phyloP scores from a whole-genome alignment of 495 filamentous ascomycete genomes.

The Annulohypoxylon maeteangense region DNA sequence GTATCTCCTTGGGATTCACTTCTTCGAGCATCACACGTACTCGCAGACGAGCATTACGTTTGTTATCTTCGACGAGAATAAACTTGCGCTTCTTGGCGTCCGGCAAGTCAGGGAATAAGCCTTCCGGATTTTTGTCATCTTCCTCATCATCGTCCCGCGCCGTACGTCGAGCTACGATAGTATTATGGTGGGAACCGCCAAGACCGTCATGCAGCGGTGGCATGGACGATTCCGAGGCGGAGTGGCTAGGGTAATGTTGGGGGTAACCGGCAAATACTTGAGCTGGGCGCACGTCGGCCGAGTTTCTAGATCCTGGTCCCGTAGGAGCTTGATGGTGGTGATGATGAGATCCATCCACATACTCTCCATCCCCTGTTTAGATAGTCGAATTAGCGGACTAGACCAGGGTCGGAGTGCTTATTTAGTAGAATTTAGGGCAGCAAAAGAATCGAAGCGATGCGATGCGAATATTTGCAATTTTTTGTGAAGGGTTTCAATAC shows the following conservation, averaged over 20 bases:
- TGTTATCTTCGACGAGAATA: slow-evolving; percentile 90
- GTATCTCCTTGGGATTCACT: slow-evolving; percentile 92
- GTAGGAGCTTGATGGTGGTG: slow-evolving; percentile 68
- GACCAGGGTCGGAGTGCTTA: slow-evolving; percentile 45
- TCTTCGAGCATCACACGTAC: slow-evolving; percentile 88
- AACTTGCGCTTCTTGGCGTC: slow-evolving; percentile 93
- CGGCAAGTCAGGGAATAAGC: slow-evolving; percentile 86
- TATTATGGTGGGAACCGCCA: slow-evolving; percentile 59
- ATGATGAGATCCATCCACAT: slow-evolving; percentile 67
- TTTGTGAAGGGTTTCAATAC: slow-evolving; percentile 46
- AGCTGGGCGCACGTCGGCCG: slow-evolving; percentile 72
- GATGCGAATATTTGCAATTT: slow-evolving; percentile 46
- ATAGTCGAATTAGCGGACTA: slow-evolving; percentile 45
- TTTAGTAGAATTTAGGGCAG: slow-evolving; percentile 44
- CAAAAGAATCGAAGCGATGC: slow-evolving; percentile 42
- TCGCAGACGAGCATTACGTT: slow-evolving; percentile 78
- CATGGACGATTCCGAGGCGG: slow-evolving; percentile 69
- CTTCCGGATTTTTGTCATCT: slow-evolving; percentile 63
- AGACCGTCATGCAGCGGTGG: slow-evolving; percentile 76
- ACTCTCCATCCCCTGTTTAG: slow-evolving; percentile 61
- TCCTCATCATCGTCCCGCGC: slow-evolving; percentile 53
- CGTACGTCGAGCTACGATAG: slow-evolving; percentile 48
- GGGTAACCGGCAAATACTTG: slow-evolving; percentile 84
- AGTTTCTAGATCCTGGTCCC: slow-evolving; percentile 47
- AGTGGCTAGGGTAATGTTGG: slow-evolving; percentile 66